Conservation (phyloP, 345 rosid genomes). For the Mercurialis annua region DNA sequence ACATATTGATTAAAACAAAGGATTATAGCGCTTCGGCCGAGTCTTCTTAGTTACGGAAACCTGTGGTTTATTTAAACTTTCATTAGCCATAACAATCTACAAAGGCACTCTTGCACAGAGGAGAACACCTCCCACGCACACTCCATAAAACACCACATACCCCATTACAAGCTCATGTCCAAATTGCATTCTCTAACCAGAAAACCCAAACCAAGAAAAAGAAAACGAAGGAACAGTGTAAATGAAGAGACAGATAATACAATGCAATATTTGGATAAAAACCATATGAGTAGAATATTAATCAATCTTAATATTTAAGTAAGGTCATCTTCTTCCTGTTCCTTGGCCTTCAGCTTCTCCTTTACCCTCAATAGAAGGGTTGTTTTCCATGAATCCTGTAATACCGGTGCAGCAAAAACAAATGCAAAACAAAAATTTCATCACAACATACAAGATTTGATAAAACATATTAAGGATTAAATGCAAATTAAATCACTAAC, state of each 20-base stretch:
- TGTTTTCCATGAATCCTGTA: conserved; percentile 94
- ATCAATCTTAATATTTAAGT: conserved; percentile 49
- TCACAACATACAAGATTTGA: not conserved
- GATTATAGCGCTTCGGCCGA: too few species aligned
- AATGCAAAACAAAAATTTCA: not conserved
- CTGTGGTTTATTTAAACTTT: too few species aligned
- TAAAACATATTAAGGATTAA: too few species aligned
- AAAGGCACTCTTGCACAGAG: too few species aligned
- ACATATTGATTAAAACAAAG: too few species aligned
- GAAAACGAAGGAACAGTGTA: conserved; percentile 8
- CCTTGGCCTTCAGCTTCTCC: conserved; percentile 94
- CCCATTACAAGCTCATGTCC: conserved; percentile 13
- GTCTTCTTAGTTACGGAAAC: too few species aligned
- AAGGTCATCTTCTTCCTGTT: conserved; percentile 94
- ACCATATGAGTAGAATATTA: conserved; percentile 15
- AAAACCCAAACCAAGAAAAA: conserved; percentile 17
- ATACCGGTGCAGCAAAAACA: not conserved
- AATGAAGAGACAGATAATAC: conserved; percentile 18
- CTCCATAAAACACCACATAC: conserved; percentile 5
- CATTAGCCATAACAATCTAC: too few species aligned
- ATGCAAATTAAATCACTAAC: too few species aligned
- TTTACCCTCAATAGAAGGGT: conserved; percentile 90
- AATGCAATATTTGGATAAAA: conserved; percentile 22
- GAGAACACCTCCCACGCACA: too few species aligned
- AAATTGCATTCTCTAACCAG: conserved; percentile 7